A percentile compares a stretch with the other conserved stretches of the same genome.
Conservation (phyloP, 352 stramenopile genomes). For the Phytophthora palmivora region DNA sequence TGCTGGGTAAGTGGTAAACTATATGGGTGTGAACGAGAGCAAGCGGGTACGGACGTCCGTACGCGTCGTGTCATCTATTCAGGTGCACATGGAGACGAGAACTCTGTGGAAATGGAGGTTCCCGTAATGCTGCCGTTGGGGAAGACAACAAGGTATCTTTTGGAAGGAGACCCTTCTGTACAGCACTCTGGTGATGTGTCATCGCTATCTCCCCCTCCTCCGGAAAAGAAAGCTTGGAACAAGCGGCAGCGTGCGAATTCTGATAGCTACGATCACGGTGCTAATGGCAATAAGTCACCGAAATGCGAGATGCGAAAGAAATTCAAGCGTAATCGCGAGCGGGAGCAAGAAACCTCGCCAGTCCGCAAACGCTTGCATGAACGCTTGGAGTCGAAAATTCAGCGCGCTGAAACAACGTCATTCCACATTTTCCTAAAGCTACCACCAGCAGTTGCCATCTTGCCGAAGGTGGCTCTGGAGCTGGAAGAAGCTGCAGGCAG, state of each 20-base stretch:
- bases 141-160: conserved; percentile 62
- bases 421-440: conserved; percentile 78
- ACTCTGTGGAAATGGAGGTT: conserved; percentile 77
- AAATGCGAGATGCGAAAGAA: conserved; percentile 36
- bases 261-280: conserved; percentile 21
- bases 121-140: conserved; percentile 71
- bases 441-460: conserved; percentile 60
- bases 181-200: conserved; percentile 41
- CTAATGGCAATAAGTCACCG: conserved; percentile 35
- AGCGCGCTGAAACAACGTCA: conserved; percentile 51
- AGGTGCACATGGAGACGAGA: conserved; percentile 56
- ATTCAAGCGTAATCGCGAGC: conserved; percentile 40
- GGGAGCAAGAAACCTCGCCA: conserved; percentile 57
- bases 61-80: conserved; percentile 68
- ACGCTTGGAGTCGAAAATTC: conserved; percentile 57
- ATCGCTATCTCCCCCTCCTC: conserved; percentile 69
- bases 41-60: conserved; percentile 66
- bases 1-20: conserved; percentile 71
- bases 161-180: conserved; percentile 49
- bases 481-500: conserved; percentile 59
- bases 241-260: conserved; percentile 33
- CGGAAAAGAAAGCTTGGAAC: conserved; percentile 57
- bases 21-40: conserved; percentile 72
- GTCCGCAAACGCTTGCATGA: conserved; percentile 64
- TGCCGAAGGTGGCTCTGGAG: conserved; percentile 75